Evolutionary conservation across 768 basidiomycete genomes (phyloP).

Genomic region (Mycena rebaudengoi): DNA sequence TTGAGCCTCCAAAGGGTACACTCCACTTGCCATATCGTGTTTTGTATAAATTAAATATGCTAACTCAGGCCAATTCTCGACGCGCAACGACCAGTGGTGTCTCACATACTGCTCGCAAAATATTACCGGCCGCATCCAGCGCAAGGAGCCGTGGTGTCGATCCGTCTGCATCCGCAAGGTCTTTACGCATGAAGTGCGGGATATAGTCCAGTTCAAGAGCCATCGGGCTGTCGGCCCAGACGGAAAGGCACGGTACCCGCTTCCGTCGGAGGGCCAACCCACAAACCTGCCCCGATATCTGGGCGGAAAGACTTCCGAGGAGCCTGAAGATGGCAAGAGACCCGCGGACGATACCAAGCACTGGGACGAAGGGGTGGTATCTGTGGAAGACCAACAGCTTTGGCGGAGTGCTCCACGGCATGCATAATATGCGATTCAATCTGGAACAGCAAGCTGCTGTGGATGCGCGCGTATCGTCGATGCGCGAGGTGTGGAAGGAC

Average conservation of each 20-base stretch:
- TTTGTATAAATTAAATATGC: constrained; percentile 14
- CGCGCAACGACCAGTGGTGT: constrained; percentile 71
- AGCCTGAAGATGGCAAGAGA: constrained; percentile 34
- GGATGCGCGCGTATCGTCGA: constrained; percentile 48
- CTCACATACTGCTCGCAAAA: constrained; percentile 69
- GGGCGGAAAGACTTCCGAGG: constrained; percentile 49
- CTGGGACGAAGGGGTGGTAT: constrained; percentile 83
- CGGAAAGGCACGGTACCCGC: constrained; percentile 63
- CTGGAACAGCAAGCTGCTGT: constrained; percentile 59
- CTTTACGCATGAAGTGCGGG: constrained; percentile 71
- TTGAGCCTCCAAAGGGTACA: constrained; percentile 60
- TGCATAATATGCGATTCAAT: constrained; percentile 66
- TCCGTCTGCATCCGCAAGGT: constrained; percentile 72
- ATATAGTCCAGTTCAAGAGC: constrained; percentile 54
- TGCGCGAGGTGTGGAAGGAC: constrained; percentile 57
- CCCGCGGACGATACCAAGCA: constrained; percentile 52
- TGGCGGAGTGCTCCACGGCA: constrained; percentile 61
- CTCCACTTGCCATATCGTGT: background rate
- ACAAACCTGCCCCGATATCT: constrained; percentile 53
- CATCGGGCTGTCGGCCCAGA: constrained; percentile 51
- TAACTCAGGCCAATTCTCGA: constrained; percentile 65
- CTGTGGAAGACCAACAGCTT: constrained; percentile 70
- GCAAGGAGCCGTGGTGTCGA: constrained; percentile 61
- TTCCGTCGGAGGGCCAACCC: constrained; percentile 74
- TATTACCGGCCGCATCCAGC: constrained; percentile 58